phyloP scores from a whole-genome alignment of 306 rosid species.

The Ziziphus jujuba region DNA sequence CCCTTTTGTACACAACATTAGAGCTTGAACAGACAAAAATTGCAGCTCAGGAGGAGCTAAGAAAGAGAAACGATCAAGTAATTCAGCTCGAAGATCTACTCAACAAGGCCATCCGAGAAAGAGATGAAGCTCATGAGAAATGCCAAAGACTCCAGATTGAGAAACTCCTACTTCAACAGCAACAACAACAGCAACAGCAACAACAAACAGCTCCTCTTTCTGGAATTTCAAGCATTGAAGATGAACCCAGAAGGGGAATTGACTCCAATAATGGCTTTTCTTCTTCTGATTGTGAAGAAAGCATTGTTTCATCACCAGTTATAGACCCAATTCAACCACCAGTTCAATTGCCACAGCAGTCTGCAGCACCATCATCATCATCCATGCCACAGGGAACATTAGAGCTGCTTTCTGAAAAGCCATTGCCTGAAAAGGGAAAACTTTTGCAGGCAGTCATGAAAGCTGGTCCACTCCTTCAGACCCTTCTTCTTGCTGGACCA shows the following conservation, averaged over 20 bases:
- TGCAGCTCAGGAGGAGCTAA: constrained; percentile 74
- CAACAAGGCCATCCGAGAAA: constrained; percentile 62
- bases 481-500: constrained; percentile 90
- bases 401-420: constrained; percentile 54
- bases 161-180: constrained; percentile 47
- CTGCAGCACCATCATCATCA: constrained; percentile 1
- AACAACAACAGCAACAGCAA: constrained; percentile 39
- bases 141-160: constrained; percentile 61
- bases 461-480: constrained; percentile 94
- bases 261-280: constrained; percentile 78
- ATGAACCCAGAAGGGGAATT: constrained; percentile 76
- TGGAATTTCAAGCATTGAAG: constrained; percentile 92
- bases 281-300: constrained; percentile 94
- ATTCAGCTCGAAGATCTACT: constrained; percentile 61
- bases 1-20: constrained; percentile 60
- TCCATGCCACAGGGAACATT: constrained; percentile 32
- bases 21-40: constrained; percentile 81
- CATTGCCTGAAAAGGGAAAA: constrained; percentile 94
- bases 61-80: constrained; percentile 80
- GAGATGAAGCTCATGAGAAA: constrained; percentile 82
- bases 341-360: not conserved
- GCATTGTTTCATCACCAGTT: constrained; percentile 92
- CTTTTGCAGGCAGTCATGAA: constrained; percentile 96
- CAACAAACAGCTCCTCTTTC: constrained; percentile 63
- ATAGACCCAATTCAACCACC: constrained; percentile 47